Evolutionary conservation across 768 basidiomycete genomes (phyloP).

Genomic region (Mycena metata): DNA sequence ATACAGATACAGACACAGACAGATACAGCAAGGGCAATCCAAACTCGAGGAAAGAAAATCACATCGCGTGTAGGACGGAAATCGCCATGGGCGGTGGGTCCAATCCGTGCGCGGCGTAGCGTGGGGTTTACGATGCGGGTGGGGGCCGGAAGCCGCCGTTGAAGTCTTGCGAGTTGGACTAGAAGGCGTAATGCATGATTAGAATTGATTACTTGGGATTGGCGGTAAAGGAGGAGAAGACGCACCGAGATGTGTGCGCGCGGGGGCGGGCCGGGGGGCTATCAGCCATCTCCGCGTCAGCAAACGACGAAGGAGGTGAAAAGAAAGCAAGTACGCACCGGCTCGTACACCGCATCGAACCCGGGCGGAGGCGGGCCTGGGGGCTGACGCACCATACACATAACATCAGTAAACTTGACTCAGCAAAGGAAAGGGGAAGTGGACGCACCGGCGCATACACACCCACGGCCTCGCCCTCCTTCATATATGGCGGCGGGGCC

Average conservation of each 20-base stretch:
- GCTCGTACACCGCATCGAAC: slow-evolving; percentile 14
- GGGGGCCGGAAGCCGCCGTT: slow-evolving; percentile 56
- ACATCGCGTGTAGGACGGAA: too few relatives aligned
- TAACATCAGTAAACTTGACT: too few relatives aligned
- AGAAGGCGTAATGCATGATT: too few relatives aligned
- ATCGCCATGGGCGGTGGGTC: too few relatives aligned
- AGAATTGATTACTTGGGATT: too few relatives aligned
- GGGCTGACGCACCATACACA: slow-evolving; percentile 18
- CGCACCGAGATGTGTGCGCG: slow-evolving; percentile 27
- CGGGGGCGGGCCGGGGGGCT: slow-evolving; percentile 31
- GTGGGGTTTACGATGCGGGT: too few relatives aligned
- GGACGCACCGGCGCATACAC: slow-evolving; percentile 29
- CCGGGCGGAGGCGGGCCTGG: slow-evolving; percentile 30
- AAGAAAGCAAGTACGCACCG: slow-evolving; percentile 18
- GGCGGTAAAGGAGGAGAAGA: background rate
- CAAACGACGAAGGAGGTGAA: too few relatives aligned
- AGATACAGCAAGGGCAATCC: too few relatives aligned
- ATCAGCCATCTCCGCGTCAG: background rate
- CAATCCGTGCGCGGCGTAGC: too few relatives aligned
- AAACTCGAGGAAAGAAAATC: too few relatives aligned
- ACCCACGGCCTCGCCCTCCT: slow-evolving; percentile 7
- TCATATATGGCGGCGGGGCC: slow-evolving; percentile 36
- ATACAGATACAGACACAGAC: too few relatives aligned
- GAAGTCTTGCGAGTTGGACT: slow-evolving; percentile 24
- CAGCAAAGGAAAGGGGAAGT: too few relatives aligned